Evolutionary conservation across 2,329 filamentous ascomycete genomes (phyloP).

Genomic region (Pseudopyricularia javanii): DNA sequence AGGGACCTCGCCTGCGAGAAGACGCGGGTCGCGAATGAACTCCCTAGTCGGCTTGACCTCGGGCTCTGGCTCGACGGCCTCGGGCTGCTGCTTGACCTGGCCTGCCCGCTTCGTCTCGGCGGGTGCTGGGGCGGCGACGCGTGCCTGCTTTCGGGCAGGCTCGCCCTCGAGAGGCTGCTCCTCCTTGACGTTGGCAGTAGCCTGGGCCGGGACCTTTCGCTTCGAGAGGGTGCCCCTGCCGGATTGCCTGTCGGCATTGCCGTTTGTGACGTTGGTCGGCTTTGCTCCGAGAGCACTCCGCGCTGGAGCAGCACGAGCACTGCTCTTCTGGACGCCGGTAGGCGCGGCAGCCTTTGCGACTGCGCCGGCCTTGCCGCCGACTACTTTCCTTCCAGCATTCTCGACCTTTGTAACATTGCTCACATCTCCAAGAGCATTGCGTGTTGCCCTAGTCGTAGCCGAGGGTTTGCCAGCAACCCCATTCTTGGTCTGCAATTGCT

Average conservation of each 20-base stretch:
- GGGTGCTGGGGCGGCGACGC: conserved; percentile 30
- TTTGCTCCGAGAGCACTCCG: conserved; percentile 35
- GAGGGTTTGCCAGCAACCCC: conserved; percentile 36
- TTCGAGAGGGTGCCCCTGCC: conserved; percentile 61
- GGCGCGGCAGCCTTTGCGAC: conserved; percentile 73
- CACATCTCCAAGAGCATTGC: conserved; percentile 80
- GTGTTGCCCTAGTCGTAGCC: conserved; percentile 46
- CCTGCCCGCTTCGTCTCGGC: conserved; percentile 20
- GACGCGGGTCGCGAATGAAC: background rate
- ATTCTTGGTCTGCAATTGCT: conserved; percentile 61
- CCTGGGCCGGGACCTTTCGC: conserved; percentile 40
- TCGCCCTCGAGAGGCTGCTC: conserved; percentile 49
- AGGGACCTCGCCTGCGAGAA: conserved; percentile 1
- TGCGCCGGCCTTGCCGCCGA: conserved; percentile 50
- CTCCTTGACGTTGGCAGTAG: conserved; percentile 40
- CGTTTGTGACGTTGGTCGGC: conserved; percentile 20
- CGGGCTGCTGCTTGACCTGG: conserved; percentile 20
- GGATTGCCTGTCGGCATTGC: conserved; percentile 64
- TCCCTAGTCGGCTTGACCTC: conserved; percentile 6
- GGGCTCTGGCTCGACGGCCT: conserved; percentile 14
- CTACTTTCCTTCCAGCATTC: conserved; percentile 63
- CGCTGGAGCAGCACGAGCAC: conserved; percentile 24
- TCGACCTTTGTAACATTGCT: conserved; percentile 87
- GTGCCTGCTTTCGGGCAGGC: conserved; percentile 54
- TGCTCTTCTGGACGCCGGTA: conserved; percentile 76